phyloP scores from a whole-genome alignment of 129 eudicot genomes.

The Flaveria robusta region DNA sequence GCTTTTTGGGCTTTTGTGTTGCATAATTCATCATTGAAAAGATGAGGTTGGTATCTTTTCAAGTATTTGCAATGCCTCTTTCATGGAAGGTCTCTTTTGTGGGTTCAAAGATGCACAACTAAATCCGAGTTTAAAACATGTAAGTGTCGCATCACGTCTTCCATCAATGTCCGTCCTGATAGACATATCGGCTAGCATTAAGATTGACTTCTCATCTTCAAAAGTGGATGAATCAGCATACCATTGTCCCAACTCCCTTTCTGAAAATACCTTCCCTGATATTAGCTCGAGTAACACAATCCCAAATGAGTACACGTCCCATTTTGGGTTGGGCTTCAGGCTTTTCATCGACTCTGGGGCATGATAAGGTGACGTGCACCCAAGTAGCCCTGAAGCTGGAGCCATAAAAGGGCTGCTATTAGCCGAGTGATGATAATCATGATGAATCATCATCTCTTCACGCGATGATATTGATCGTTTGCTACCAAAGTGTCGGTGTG shows the following conservation, averaged over 20 bases:
- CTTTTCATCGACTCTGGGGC: slow-evolving; percentile 90
- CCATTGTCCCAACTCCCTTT: slow-evolving; percentile 74
- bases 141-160: slow-evolving; percentile 59
- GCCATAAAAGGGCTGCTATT: slow-evolving; percentile 49
- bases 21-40: slow-evolving; percentile 40
- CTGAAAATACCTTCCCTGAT: slow-evolving; percentile 86
- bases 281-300: slow-evolving; percentile 79
- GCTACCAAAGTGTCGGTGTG: slow-evolving; percentile 75
- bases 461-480: slow-evolving; percentile 58
- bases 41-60: slow-evolving; percentile 58
- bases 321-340: slow-evolving; percentile 73
- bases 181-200: slow-evolving; percentile 75
- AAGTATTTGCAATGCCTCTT: slow-evolving; percentile 72
- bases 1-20: slow-evolving; percentile 45
- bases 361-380: slow-evolving; percentile 86
- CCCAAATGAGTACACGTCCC: slow-evolving; percentile 96
- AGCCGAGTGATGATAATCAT: slow-evolving; percentile 45
- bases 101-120: slow-evolving; percentile 84
- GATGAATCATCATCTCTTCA: slow-evolving; percentile 42
- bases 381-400: slow-evolving; percentile 50
- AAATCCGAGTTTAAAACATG: slow-evolving; percentile 75
- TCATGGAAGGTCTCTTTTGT: slow-evolving; percentile 92
- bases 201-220: slow-evolving; percentile 52
- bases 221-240: slow-evolving; percentile 39
- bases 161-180: slow-evolving; percentile 59